Base-by-base conservation (phyloP, 192 early-diverging fungal genomes). In the Coemansia guatemalensis region DNA sequence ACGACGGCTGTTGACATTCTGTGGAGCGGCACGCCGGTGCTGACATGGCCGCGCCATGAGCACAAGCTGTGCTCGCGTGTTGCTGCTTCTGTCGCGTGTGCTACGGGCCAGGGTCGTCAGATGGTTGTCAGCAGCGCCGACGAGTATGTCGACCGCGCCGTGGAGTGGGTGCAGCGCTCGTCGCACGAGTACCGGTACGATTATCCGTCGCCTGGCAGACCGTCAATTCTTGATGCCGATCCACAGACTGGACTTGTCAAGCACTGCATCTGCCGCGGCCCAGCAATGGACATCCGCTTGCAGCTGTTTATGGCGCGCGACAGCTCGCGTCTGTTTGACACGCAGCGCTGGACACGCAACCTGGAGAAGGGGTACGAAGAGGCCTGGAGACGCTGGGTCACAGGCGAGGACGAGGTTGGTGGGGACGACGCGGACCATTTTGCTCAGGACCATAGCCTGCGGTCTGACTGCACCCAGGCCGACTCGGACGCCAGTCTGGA, bases 1-100 rank as follows among this genome's bases (percentile, higher is more conserved):
- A 97, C 95, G 2, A 97, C 95, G 5, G 94, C 95, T 0, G 92
- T 92, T 0, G 95, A 97, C 75, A 96, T 95, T 52, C 77, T 97
- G 49, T 97, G 93, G 93, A 89, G 87, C 30, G 95, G 94, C 11
- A 97, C 95, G 5, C 95, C 95, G 8, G 87, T 97, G 35, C 71
- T 97, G 29, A 97, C 94, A 4, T 94, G 85, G 82, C 91, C 92
- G 27, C 88, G 92, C 25, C 87, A 95, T 66, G 80, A 84, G 51
- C 94, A 96, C 81, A 95, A 94, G 77, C 89, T 93, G 87, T 95
- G 93, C 59, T 89, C 88, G 29, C 83, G 95, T 41, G 95, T 97
- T 7, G 93, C 90, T 0, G 92, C 93, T 1, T 89, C 87, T 27
- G 87, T 96, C n/a, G 90, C 85, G 7, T 86, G 85, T 56, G 92